These are phyloP conservation scores for Ascomycota sp. DNA, from an alignment of 2,329 filamentous ascomycete genomes.

Conservation along the genomic window DNA sequence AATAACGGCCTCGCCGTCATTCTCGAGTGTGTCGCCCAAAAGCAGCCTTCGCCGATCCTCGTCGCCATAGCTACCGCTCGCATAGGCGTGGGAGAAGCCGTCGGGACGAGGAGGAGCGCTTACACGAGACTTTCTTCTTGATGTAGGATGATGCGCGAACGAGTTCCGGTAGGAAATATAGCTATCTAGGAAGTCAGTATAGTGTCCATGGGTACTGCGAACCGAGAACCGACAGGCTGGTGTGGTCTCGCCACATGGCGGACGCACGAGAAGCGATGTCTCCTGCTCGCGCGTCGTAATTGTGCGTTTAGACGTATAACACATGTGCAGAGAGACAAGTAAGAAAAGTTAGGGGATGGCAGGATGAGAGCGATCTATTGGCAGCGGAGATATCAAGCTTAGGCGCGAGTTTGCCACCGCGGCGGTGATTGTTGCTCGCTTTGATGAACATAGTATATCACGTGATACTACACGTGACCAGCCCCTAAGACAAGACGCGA, in stretches of 20 bases:
- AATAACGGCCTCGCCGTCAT: slow-evolving; percentile 84
- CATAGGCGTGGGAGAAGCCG: slow-evolving; percentile 36
- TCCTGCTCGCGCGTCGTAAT: too few species aligned
- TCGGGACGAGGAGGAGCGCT: slow-evolving; percentile 23
- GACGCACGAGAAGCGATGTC: slow-evolving; percentile 17
- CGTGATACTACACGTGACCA: too few species aligned
- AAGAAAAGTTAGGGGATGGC: too few species aligned
- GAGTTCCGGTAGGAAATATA: slow-evolving; percentile 99
- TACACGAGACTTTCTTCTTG: slow-evolving; percentile 48
- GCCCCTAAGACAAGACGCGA: too few species aligned
- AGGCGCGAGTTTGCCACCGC: too few species aligned
- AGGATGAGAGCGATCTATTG: too few species aligned
- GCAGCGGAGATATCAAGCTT: too few species aligned
- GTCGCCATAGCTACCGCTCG: slow-evolving; percentile 21
- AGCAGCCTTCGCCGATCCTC: slow-evolving; percentile 58
- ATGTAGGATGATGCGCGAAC: slow-evolving; percentile 80
- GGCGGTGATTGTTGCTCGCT: too few species aligned
- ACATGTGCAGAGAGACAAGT: too few species aligned
- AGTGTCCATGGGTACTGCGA: too few species aligned
- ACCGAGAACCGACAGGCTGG: slow-evolving; percentile 55
- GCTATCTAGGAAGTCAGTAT: slow-evolving; percentile 22
- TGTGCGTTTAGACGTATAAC: too few species aligned
- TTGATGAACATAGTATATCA: too few species aligned
- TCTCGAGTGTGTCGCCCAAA: slow-evolving; percentile 51
- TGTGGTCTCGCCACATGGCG: slow-evolving; percentile 97